Base-by-base conservation (phyloP, 768 basidiomycete species). In the Ramaria sp. region DNA sequence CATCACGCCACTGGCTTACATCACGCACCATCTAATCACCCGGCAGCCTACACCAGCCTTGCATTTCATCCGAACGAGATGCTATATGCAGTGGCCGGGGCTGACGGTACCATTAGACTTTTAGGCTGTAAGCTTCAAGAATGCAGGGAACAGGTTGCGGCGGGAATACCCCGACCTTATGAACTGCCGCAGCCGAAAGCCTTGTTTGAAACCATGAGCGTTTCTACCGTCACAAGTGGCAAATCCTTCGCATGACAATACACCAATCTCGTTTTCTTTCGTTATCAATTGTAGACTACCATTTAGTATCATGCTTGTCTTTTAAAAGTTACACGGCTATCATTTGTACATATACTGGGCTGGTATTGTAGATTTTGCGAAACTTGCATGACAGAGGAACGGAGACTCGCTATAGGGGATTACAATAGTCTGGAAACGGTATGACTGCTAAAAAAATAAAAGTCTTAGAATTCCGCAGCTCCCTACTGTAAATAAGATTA, bases 51-150 rank as follows among this genome's bases (percentile, higher is more conserved):
- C 71, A 81, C 58, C 70, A 69, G 55, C 82, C 69, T 91, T 48
- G 72, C 76, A 1, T 93, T 92, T 75, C 90, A 93, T 64, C 89
- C 90, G 12, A 74, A 79, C 58, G 87, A 93, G 66, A 91, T 92
- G 90, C 65, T 92, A 59, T 86, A 81, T 61, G 85, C 79, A 16
- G 64, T 83, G 15, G 88, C 88, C 8, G 77, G 78, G 42, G 76
- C 83, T 48, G 88, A 91, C 64, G 88, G 88, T 15, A 73, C 65
- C 10, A 57, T 65, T 16, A 57, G 61, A 20, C 25, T 63, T 15
- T 27, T 55, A 22, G 59, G 59, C 22, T 58, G 57, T 43, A 58
- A 50, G 34, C 44, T 58, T 15, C 53, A 55, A 27, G 53, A 55
- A n/a, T 12, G 53, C 27, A 55, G 44, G 36, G 53, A 55, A 25